Base-by-base conservation (phyloP, 257 asterid genomes). In the Sherardia arvensis region DNA sequence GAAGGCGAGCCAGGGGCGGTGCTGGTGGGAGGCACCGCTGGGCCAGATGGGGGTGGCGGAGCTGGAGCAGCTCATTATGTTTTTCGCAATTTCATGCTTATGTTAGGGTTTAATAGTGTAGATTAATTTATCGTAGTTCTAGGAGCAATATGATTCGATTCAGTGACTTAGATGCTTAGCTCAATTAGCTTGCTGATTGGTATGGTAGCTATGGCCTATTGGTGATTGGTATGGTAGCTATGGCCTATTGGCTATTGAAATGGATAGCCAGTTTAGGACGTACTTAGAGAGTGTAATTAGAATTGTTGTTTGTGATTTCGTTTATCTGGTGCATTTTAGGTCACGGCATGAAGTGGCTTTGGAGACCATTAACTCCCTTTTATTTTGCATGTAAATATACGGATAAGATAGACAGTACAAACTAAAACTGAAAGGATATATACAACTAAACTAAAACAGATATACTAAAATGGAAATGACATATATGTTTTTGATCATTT, bases 341-440 rank as follows among this genome's bases (percentile, higher is more conserved):
- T 68, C 82, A 33, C 83, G 85, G 29, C 89, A 82, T 53, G 93
- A 86, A 48, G 82, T 69, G 69, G 72, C 89, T 70, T 70, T 87
- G 40, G 96, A 87, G 78, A 81, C 89, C 61, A 69, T 92, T 61
- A 89, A 88, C 49, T 76, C 94, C 62, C 83, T 89, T 64, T 74
- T 92, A 55, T 82, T n/a, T n/a, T n/a, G n/a, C n/a, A n/a, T n/a
- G n/a, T n/a, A n/a, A n/a, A n/a, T n/a, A n/a, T n/a, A n/a, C n/a
- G n/a, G n/a, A n/a, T n/a, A n/a, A n/a, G n/a, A n/a, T n/a, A n/a
- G n/a, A n/a, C n/a, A n/a, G n/a, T n/a, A n/a, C n/a, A n/a, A n/a
- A n/a, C n/a, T n/a, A n/a, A n/a, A n/a, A n/a, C n/a, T n/a, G n/a
- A n/a, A n/a, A n/a, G n/a, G n/a, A n/a, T n/a, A n/a, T n/a, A n/a